A percentile compares a stretch with the other conserved stretches of the same genome.
Conservation (phyloP, 768 basidiomycete genomes). For the Tylopilus subfusipes region DNA sequence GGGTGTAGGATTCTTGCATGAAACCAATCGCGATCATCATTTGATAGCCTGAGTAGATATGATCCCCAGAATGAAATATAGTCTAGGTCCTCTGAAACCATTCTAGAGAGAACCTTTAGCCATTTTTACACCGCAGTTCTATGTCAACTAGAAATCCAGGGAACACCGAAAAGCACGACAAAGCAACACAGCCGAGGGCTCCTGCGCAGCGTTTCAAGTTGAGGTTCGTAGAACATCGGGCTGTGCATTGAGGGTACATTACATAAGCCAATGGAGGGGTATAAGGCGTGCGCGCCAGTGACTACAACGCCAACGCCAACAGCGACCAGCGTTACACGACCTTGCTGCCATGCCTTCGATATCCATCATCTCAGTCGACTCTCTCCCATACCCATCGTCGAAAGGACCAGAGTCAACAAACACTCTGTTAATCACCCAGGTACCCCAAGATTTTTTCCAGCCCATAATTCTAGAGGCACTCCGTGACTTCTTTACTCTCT, state of each 20-base stretch:
- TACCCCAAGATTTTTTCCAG: slow-evolving; percentile 78
- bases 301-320: neutral
- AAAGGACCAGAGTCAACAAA: slow-evolving; percentile 52
- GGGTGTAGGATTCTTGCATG: neutral
- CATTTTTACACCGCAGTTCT: slow-evolving; percentile 9
- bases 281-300: slow-evolving; percentile 1
- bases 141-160: slow-evolving; percentile 10
- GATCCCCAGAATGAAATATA: slow-evolving; percentile 7
- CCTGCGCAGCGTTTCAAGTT: slow-evolving; percentile 2
- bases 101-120: slow-evolving; percentile 16
- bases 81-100: neutral
- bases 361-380: slow-evolving; percentile 24
- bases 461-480: slow-evolving; percentile 64
- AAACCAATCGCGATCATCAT: slow-evolving; percentile 3
- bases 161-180: neutral
- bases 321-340: slow-evolving; percentile 1
- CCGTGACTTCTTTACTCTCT: slow-evolving; percentile 65
- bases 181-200: slow-evolving; percentile 18
- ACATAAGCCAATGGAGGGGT: slow-evolving; percentile 13
- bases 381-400: neutral
- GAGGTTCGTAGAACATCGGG: neutral
- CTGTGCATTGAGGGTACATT: slow-evolving; percentile 10
- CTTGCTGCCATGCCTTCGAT: slow-evolving; percentile 25
- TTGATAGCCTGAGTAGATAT: neutral
- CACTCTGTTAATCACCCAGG: slow-evolving; percentile 74